Percentiles rank a stretch among this genome's conserved stretches.
These are phyloP conservation scores for Hemileccinum impolitum DNA, from an alignment of 768 basidiomycete genomes.

Conservation along the genomic window DNA sequence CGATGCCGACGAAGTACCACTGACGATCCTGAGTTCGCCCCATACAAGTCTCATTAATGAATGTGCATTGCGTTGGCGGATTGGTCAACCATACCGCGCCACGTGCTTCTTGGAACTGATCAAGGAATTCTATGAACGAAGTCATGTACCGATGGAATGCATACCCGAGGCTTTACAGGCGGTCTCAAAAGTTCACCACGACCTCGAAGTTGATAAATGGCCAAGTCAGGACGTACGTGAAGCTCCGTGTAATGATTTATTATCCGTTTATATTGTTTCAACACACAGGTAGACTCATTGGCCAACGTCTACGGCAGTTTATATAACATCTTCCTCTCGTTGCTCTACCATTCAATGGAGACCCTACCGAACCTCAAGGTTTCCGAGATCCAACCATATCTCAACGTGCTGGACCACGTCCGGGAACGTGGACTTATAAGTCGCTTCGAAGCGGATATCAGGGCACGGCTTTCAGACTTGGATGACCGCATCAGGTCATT, in stretches of 20 bases:
- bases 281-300: conserved; percentile 60
- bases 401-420: conserved; percentile 68
- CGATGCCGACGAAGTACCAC: conserved; percentile 91
- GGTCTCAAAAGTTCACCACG: conserved; percentile 65
- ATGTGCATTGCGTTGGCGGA: conserved; percentile 87
- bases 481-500: conserved; percentile 61
- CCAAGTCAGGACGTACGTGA: conserved; percentile 72
- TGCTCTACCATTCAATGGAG: conserved; percentile 82
- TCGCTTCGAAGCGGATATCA: conserved; percentile 71
- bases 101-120: conserved; percentile 84
- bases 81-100: conserved; percentile 73
- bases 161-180: conserved; percentile 84
- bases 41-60: conserved; percentile 86
- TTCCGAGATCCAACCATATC: conserved; percentile 61
- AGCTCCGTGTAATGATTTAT: neutral
- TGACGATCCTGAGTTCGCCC: conserved; percentile 78
- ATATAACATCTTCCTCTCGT: conserved; percentile 84
- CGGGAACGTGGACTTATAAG: conserved; percentile 67
- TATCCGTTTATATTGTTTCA: conserved; percentile 6
- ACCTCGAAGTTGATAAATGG: conserved; percentile 76
- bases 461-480: conserved; percentile 63
- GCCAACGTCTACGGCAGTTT: conserved; percentile 65
- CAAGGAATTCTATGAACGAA: conserved; percentile 80
- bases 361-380: conserved; percentile 68
- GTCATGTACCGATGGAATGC: conserved; percentile 92